Evolutionary conservation across 495 filamentous ascomycete genomes (phyloP).

Genomic region (Podospora bellae-mahoneyi): DNA sequence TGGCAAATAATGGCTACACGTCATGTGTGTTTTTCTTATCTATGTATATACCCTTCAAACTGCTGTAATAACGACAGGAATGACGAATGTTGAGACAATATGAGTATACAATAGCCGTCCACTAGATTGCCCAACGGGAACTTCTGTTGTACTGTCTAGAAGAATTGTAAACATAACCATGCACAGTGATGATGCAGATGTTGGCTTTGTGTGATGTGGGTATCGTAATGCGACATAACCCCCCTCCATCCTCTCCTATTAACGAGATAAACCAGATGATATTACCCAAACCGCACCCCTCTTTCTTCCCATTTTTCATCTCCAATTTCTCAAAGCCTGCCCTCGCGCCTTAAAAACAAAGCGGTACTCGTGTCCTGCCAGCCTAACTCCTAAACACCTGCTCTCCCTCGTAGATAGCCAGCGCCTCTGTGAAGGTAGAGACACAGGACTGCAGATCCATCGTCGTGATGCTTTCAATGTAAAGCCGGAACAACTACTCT

Average conservation of each 20-base stretch:
- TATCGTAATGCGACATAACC: neutral
- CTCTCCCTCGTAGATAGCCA: neutral
- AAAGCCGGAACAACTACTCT: neutral
- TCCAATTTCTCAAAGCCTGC: neutral
- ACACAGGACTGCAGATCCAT: neutral
- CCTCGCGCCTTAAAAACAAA: neutral
- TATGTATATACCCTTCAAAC: neutral
- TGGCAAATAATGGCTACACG: constrained; percentile 12
- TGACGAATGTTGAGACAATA: neutral
- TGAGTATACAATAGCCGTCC: neutral
- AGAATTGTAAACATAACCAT: neutral
- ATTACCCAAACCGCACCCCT: neutral
- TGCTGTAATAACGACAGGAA: neutral
- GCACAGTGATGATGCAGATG: neutral
- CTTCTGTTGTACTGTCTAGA: neutral
- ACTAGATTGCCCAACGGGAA: neutral
- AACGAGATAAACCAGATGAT: neutral
- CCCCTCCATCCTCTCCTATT: too few relatives aligned
- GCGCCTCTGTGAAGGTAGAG: neutral
- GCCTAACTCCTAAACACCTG: neutral
- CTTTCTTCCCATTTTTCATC: neutral
- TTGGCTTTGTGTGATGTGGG: neutral
- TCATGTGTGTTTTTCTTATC: neutral
- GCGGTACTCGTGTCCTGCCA: neutral
- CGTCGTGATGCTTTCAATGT: neutral